A percentile compares a stretch with the other conserved stretches of the same genome.
Conservation (phyloP, 768 basidiomycete species). For the Rhodotorula babjevae region DNA sequence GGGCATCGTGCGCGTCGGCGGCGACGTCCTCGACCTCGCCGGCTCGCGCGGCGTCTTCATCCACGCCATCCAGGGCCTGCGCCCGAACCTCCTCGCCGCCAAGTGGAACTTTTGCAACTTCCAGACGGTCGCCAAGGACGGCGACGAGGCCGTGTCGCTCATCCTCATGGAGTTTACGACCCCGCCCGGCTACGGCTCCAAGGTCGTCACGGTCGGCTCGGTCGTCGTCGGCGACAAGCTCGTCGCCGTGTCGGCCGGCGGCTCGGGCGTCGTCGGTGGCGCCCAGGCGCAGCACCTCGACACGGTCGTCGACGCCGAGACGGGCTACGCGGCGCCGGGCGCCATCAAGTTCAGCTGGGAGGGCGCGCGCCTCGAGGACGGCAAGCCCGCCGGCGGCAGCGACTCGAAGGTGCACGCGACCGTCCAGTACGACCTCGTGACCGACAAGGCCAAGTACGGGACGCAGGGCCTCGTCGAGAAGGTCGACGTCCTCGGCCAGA, state of each 20-base stretch:
- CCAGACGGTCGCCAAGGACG: slow-evolving; percentile 59
- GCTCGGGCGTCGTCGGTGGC: slow-evolving; percentile 71
- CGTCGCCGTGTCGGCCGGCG: slow-evolving; percentile 63
- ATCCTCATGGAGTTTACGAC: slow-evolving; percentile 96
- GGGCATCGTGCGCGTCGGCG: slow-evolving; percentile 39
- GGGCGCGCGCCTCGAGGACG: slow-evolving; percentile 57
- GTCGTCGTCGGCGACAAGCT: slow-evolving; percentile 76
- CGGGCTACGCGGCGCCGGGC: slow-evolving; percentile 70
- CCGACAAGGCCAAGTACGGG: slow-evolving; percentile 22
- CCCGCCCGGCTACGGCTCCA: slow-evolving; percentile 67
- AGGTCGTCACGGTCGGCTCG: slow-evolving; percentile 74
- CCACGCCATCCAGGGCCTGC: slow-evolving; percentile 97
- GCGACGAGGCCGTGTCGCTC: slow-evolving; percentile 68
- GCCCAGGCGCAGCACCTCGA: slow-evolving; percentile 59
- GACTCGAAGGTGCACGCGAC: slow-evolving; percentile 59
- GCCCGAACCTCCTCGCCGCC: slow-evolving; percentile 84
- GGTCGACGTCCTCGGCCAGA: slow-evolving; percentile 90
- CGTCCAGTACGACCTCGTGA: slow-evolving; percentile 52
- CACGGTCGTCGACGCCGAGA: slow-evolving; percentile 64
- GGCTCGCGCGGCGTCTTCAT: slow-evolving; percentile 69
- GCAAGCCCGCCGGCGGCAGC: slow-evolving; percentile 46
- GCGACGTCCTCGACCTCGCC: slow-evolving; percentile 43
- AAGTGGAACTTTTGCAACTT: slow-evolving; percentile 95
- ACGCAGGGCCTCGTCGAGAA: slow-evolving; percentile 70
- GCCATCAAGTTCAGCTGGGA: slow-evolving; percentile 73